Conservation (phyloP, 768 basidiomycete genomes). For the Astraeus odoratus region DNA sequence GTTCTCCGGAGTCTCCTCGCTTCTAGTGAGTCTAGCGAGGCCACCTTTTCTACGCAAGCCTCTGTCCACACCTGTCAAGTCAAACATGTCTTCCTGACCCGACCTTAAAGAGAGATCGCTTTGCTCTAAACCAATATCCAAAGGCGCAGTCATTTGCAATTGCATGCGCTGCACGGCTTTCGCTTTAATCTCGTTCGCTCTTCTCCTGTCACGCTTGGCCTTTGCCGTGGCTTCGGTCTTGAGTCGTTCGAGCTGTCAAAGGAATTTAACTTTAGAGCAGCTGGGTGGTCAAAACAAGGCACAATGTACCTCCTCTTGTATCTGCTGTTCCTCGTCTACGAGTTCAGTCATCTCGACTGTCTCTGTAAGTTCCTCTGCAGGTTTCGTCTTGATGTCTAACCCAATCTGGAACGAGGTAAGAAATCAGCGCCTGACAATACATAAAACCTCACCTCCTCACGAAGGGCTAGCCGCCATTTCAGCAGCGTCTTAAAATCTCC, state of each 20-base stretch:
- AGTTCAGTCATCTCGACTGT: slow-evolving; percentile 56
- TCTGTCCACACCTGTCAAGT: slow-evolving; percentile 59
- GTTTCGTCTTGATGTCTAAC: slow-evolving; percentile 70
- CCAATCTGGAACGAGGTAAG: slow-evolving; percentile 51
- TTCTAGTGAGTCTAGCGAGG: slow-evolving; percentile 30
- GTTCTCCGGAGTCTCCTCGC: slow-evolving; percentile 37
- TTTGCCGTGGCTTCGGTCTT: slow-evolving; percentile 70
- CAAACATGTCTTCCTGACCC: slow-evolving; percentile 85
- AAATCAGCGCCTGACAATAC: not conserved
- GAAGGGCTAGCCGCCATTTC: slow-evolving; percentile 83
- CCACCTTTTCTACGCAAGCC: slow-evolving; percentile 35
- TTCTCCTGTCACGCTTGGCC: slow-evolving; percentile 72
- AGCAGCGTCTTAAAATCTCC: slow-evolving; percentile 92
- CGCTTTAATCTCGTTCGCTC: slow-evolving; percentile 81
- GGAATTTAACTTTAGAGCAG: slow-evolving; percentile 6
- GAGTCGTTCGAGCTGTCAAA: slow-evolving; percentile 67
- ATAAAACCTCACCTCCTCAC: slow-evolving; percentile 63
- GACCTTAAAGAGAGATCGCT: slow-evolving; percentile 63
- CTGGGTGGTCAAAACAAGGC: not conserved
- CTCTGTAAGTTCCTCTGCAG: slow-evolving; percentile 73
- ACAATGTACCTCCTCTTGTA: slow-evolving; percentile 73
- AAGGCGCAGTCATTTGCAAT: slow-evolving; percentile 94
- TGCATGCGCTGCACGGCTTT: slow-evolving; percentile 93
- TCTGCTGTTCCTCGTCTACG: slow-evolving; percentile 82
- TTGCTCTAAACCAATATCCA: slow-evolving; percentile 90